These are phyloP conservation scores for Kodamaea sagamina DNA, from an alignment of 805 yeast species.

Conservation along the genomic window DNA sequence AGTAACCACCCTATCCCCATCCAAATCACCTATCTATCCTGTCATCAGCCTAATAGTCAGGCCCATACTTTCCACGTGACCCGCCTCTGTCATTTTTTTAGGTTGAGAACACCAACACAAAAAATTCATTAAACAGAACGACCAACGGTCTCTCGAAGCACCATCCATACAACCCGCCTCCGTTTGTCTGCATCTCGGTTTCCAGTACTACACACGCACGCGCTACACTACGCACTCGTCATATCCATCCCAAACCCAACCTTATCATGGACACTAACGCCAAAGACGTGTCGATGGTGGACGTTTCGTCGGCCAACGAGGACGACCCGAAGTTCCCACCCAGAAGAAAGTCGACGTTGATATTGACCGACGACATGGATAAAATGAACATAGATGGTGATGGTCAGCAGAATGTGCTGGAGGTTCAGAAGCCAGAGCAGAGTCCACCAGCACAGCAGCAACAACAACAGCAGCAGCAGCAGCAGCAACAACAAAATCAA, in stretches of 20 bases:
- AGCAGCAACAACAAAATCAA: conserved; percentile 19
- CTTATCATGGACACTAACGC: conserved; percentile 8
- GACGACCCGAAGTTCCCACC: conserved; percentile 23
- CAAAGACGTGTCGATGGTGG: conserved; percentile 46
- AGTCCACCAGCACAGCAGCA: conserved; percentile 5
- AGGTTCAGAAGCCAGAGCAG: conserved; percentile 9
- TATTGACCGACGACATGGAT: conserved; percentile 68
- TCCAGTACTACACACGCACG: no score
- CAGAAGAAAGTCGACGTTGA: conserved; percentile 69
- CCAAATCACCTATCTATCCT: no score
- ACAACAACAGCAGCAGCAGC: conserved; percentile 7
- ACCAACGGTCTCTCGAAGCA: neutral
- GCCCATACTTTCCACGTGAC: neutral
- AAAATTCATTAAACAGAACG: neutral
- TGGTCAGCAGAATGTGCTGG: conserved; percentile 23
- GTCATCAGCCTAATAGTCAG: no score
- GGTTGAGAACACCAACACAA: conserved; percentile 7
- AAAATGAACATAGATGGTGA: conserved; percentile 45
- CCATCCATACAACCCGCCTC: neutral
- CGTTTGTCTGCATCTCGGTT: no score
- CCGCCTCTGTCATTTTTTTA: neutral
- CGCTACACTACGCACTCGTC: no score
- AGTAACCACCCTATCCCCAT: no score
- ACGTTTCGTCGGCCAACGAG: conserved; percentile 36
- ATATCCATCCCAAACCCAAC: neutral